phyloP scores from a whole-genome alignment of 768 basidiomycete genomes.

The Auriscalpium orientale region DNA sequence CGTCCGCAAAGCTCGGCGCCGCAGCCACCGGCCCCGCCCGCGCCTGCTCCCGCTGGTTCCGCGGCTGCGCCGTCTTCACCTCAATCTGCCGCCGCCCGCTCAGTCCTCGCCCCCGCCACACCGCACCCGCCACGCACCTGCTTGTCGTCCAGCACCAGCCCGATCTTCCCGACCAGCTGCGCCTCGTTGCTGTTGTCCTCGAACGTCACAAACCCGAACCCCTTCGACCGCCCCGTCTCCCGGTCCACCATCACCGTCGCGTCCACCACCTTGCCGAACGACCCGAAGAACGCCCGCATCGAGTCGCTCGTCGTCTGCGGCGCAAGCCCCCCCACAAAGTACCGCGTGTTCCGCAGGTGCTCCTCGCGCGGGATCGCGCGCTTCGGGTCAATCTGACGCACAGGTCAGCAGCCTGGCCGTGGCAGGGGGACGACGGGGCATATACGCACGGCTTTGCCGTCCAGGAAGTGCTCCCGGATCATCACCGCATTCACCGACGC shows the following conservation, averaged over 20 bases:
- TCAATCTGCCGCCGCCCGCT: constrained; percentile 60
- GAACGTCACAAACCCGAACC: constrained; percentile 97
- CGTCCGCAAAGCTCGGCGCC: too few species aligned
- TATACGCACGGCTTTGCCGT: constrained; percentile 91
- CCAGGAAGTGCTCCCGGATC: constrained; percentile 89
- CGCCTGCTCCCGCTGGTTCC: constrained; percentile 71
- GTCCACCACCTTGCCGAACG: constrained; percentile 94
- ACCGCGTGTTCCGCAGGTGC: constrained; percentile 85
- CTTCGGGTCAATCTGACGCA: constrained; percentile 92
- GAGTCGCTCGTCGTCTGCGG: constrained; percentile 89
- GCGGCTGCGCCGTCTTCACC: constrained; percentile 92
- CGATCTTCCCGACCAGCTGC: constrained; percentile 82
- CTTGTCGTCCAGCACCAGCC: constrained; percentile 81
- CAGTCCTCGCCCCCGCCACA: neutral
- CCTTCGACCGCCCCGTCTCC: constrained; percentile 90
- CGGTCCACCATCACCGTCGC: constrained; percentile 99
- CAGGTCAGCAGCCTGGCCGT: neutral
- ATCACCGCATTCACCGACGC: constrained; percentile 93
- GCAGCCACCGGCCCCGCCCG: neutral
- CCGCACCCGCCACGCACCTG: constrained; percentile 40
- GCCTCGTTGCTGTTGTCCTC: constrained; percentile 86
- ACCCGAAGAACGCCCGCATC: constrained; percentile 87
- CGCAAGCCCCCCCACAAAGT: constrained; percentile 94
- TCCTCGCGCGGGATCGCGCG: constrained; percentile 96
- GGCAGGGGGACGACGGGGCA: constrained; percentile 6